These are phyloP conservation scores for Phytophthora megakarya DNA, from an alignment of 352 stramenopile species.

Conservation along the genomic window DNA sequence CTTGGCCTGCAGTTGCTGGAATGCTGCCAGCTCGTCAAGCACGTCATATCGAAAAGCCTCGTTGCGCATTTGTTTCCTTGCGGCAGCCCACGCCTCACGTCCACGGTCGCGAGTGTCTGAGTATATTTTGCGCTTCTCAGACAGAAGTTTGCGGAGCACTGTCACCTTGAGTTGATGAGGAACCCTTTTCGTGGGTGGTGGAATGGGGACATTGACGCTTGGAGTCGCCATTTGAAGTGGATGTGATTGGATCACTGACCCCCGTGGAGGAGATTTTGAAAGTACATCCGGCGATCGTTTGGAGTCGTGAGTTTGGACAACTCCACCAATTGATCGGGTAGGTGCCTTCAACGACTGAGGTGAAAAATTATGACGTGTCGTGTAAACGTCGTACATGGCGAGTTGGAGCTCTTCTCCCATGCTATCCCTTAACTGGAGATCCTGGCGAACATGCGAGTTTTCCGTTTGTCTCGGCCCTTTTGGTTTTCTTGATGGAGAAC, in stretches of 20 bases:
- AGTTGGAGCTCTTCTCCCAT: slow-evolving; percentile 62
- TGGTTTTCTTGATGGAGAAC: slow-evolving; percentile 1
- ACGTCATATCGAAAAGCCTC: slow-evolving; percentile 74
- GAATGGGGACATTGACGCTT: slow-evolving; percentile 1
- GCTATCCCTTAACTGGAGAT: slow-evolving; percentile 44
- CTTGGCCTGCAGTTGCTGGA: slow-evolving; percentile 64
- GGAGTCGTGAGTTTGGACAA: not conserved
- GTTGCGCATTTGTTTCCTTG: slow-evolving; percentile 54
- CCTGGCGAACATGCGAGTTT: slow-evolving; percentile 21
- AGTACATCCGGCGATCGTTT: slow-evolving; percentile 3
- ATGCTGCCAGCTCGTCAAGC: slow-evolving; percentile 64
- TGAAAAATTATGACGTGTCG: slow-evolving; percentile 24
- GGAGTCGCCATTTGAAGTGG: slow-evolving; percentile 10
- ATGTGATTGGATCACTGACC: not conserved
- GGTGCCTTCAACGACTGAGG: slow-evolving; percentile 5
- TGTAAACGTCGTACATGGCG: slow-evolving; percentile 69
- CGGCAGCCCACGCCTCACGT: slow-evolving; percentile 56
- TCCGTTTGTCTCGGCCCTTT: not conserved
- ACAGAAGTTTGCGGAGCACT: slow-evolving; percentile 60
- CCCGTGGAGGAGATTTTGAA: not conserved
- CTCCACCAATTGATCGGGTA: not conserved
- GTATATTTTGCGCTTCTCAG: slow-evolving; percentile 63
- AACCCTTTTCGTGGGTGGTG: slow-evolving; percentile 47
- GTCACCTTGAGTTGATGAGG: slow-evolving; percentile 55
- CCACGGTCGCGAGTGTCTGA: slow-evolving; percentile 41